Evolutionary conservation across 2,329 filamentous ascomycete genomes (phyloP), one percentile per base, ranked within the genome.

Genomic region (Xylaria sp.): DNA sequence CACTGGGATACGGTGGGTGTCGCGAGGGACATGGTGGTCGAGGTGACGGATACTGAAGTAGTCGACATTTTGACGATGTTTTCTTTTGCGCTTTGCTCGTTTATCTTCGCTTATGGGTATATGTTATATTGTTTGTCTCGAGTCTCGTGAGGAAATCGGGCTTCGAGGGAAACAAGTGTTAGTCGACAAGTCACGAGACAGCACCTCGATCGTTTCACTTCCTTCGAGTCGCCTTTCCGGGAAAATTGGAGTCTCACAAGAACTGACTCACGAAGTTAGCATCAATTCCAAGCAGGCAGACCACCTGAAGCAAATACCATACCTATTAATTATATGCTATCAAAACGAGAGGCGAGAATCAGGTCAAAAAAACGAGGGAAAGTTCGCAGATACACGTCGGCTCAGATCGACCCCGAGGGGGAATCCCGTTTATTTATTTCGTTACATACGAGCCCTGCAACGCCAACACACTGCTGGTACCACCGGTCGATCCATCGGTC

Each of bases 1-100:
- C 65, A 57, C 54, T 53, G 49, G 23, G 67, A 68, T 69, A 57
- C 62, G 48, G 53, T 63, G 23, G 50, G 10, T 1, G 59, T 57
- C 1, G 61, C n/a, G 65, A 55, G 39, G 10, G 60, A 6, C 3
- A 47, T 42, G 48, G 55, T 16, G 3, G 53, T 52, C 9, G 56
- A 18, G 16, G 39, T 30, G 1, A 49, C 35, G 47, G 30, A 9
- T 46, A 50, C 35, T 19, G 18, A 18, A 2, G 55, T 42, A 2
- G 42, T 46, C 11, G 55, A 51, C 59, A 59, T 59, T 3, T 47
- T 61, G 42, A 18, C 23, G 47, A 9, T 49, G 5, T 23, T 30
- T 1, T 13, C 16, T 49, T 19, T 49, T 11, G 42, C 23, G 23
- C 23, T 6, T 30, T 30, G 5, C 23, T 30, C 5, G 23, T 30